These are phyloP conservation scores for Allium fistulosum DNA, from an alignment of 106 monocot species.

Conservation along the genomic window DNA sequence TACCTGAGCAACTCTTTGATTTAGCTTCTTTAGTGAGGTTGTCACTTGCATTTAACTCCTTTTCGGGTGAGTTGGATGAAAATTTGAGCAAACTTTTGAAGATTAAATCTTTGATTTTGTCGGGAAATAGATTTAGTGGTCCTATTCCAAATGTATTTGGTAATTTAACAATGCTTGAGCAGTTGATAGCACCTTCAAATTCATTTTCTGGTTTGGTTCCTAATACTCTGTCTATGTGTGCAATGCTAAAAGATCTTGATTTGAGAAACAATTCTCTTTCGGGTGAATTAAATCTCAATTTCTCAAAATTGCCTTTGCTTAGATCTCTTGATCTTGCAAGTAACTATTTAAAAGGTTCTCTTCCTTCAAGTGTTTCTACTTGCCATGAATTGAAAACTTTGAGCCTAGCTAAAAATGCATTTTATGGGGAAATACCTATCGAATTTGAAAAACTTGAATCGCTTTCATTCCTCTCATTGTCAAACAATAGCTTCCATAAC, in stretches of 20 bases:
- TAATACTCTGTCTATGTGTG: slow-evolving; percentile 21
- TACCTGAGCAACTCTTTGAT: slow-evolving; percentile 42
- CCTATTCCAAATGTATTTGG: slow-evolving; percentile 52
- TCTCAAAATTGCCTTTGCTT: slow-evolving; percentile 36
- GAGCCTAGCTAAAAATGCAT: slow-evolving; percentile 52
- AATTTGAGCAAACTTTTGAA: slow-evolving; percentile 26
- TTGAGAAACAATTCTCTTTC: slow-evolving; percentile 51
- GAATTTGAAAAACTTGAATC: slow-evolving; percentile 37
- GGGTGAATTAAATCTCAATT: slow-evolving; percentile 42
- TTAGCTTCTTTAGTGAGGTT: slow-evolving; percentile 32
- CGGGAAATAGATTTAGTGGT: slow-evolving; percentile 40
- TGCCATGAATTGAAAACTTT: slow-evolving; percentile 41
- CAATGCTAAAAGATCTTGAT: slow-evolving; percentile 28
- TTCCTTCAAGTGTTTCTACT: slow-evolving; percentile 37
- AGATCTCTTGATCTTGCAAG: slow-evolving; percentile 49
- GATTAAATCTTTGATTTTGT: slow-evolving; percentile 28
- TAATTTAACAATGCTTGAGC: slow-evolving; percentile 33
- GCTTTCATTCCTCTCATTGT: slow-evolving; percentile 50
- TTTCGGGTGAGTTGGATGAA: slow-evolving; percentile 27
- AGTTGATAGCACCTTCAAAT: slow-evolving; percentile 40
- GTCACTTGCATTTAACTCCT: slow-evolving; percentile 32
- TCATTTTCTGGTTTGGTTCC: slow-evolving; percentile 42
- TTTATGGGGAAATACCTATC: slow-evolving; percentile 42
- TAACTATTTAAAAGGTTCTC: slow-evolving; percentile 36
- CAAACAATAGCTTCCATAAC: slow-evolving; percentile 59